Percentiles rank a stretch among this genome's conserved stretches.
These are phyloP conservation scores for Coccomyxa subellipsoidea DNA, from an alignment of 163 green algal species.

Conservation along the genomic window DNA sequence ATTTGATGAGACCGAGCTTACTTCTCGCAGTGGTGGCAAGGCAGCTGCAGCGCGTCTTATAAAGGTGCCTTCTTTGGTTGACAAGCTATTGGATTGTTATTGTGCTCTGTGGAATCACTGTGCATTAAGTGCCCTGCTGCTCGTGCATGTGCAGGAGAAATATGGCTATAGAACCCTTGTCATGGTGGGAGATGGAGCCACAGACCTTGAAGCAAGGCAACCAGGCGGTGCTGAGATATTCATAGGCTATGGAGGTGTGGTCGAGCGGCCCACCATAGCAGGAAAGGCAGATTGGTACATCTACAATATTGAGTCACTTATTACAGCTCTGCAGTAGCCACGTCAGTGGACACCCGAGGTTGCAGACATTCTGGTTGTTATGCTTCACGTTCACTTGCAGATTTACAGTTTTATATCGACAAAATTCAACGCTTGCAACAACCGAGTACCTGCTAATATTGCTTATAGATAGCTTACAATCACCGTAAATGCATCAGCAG, in stretches of 20 bases:
- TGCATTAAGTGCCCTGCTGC: neutral
- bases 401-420: no score
- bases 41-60: slow-evolving; percentile 80
- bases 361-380: no score
- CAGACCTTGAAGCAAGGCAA: slow-evolving; percentile 88
- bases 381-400: no score
- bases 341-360: no score
- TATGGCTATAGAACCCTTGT: slow-evolving; percentile 70
- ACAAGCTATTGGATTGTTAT: neutral
- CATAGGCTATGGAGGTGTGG: slow-evolving; percentile 94
- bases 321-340: slow-evolving; percentile 54
- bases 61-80: slow-evolving; percentile 42
- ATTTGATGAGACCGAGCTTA: slow-evolving; percentile 94
- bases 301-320: slow-evolving; percentile 71
- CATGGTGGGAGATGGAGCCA: slow-evolving; percentile 97
- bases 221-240: slow-evolving; percentile 89
- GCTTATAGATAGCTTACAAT: no score
- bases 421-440: no score
- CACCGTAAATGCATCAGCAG: no score
- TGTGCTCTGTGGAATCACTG: neutral
- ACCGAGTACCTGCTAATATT: no score
- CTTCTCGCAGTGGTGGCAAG: slow-evolving; percentile 90
- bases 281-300: slow-evolving; percentile 92
- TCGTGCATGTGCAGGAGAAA: slow-evolving; percentile 44
- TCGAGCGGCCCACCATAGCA: slow-evolving; percentile 75